Base-by-base conservation (phyloP, 2,329 filamentous ascomycete genomes). In the Gliomastix tumulicola region DNA sequence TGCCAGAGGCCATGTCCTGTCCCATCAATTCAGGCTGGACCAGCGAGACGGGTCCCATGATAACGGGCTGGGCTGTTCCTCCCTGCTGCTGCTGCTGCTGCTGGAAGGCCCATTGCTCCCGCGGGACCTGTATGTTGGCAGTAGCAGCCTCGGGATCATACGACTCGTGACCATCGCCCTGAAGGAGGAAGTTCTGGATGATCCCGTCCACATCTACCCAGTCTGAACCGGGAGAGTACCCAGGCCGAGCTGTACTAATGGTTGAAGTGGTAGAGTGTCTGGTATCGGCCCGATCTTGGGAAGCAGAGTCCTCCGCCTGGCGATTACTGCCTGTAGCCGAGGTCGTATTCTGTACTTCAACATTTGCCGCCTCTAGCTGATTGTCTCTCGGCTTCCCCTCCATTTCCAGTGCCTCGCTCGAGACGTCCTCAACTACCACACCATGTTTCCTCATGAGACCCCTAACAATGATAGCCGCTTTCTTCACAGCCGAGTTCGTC, bases 401-500 rank as follows among this genome's bases (percentile, higher is more conserved):
- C 31, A 36, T 34, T 18, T 44, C 36, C 18, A 36, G 34, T 23
- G 16, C 33, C 28, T 36, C 32, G 27, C 30, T 46, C 1, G 32
- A 44, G 13, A 39, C 6, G 9, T 43, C 37, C 5, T 42, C 41
- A 8, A 51, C 36, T 3, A 43, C 38, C 2, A 68, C 59, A 1
- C 58, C 57, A 33, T 71, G 56, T 13, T 62, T 57, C 38, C 63
- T 60, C 63, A 69, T 68, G 11, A 72, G 46, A 22, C 57, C 59
- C 30, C 66, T 50, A 0, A 72, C 62, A 10, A 72, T 64, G 0
- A 59, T 57, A 7, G 59, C 58, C 1, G 69, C 68, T 18, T 64
- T 62, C 22, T 61, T 56, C 0, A 71, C 66, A 0, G 68, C 67
- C 45, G 61, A 68, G 18, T 72, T 71, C 0, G 68, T 71, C 40